These are phyloP conservation scores for Chaetomium sp. DNA, from an alignment of 2,329 filamentous ascomycete genomes.

Conservation along the genomic window DNA sequence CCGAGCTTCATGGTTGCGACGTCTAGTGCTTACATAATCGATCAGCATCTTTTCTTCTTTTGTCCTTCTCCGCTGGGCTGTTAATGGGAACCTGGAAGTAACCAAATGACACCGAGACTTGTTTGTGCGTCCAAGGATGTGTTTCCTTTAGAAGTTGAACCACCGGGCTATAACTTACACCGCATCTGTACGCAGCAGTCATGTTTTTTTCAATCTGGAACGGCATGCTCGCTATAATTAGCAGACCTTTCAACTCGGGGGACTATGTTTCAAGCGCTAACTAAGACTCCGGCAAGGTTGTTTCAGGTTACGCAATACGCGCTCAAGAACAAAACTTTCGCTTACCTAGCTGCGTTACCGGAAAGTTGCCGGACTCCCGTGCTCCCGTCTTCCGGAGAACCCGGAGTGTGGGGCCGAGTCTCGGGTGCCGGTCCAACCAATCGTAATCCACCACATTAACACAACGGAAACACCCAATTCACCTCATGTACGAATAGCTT, in stretches of 20 bases:
- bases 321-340: no score
- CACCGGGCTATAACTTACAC: not conserved
- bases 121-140: not conserved
- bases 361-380: no score
- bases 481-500: no score
- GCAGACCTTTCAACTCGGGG: not conserved
- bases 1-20: not conserved
- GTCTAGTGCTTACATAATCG: conserved; percentile 13
- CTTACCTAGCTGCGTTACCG: no score
- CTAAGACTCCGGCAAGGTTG: no score
- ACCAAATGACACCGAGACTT: not conserved
- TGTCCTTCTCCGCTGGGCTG: not conserved
- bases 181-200: not conserved
- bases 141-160: not conserved
- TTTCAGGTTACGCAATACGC: no score
- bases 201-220: not conserved
- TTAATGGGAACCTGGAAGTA: not conserved
- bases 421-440: not conserved
- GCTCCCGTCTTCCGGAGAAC: not conserved
- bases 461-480: no score
- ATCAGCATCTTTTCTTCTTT: not conserved
- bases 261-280: not conserved
- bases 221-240: not conserved
- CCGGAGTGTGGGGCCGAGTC: not conserved
- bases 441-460: not conserved